Evolutionary conservation across 768 basidiomycete species (phyloP), one percentile per base, ranked within the genome.

Genomic region (Lentinula raphanica): DNA sequence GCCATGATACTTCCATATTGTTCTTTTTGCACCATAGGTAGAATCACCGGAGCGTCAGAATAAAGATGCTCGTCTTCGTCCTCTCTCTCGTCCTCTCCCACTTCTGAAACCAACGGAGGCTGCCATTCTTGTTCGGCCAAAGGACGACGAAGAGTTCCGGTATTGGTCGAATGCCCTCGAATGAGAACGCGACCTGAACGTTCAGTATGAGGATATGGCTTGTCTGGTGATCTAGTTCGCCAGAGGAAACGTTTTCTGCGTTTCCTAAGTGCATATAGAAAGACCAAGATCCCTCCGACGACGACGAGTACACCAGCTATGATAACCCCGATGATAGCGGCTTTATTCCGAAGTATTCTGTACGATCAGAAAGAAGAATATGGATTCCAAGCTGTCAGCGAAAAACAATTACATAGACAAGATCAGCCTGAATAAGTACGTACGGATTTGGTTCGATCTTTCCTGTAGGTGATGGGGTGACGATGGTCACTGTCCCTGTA

Each of bases 331-430:
- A 50, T 25, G 28, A 58, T 49, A 31, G 56, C 46, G 11, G 31
- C 32, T 49, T 58, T 58, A 21, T 49, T 49, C 21, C 46, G 56
- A 13, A 56, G 21, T 5, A 53, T 25, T 53, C 51, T 53, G 29
- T 35, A 13, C 8, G 2, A n/a, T 28, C 4, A 39, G 27, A 17
- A 1, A 38, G n/a, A 17, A 23, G 21, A 11, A 21, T 21, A 12
- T 21, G 3, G 9, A 17, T 13, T 11, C 38, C 5, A 5, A 9
- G 9, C 9, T 9, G 21, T 44, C 19, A 21, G 19, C 19, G n/a
- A 9, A n/a, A n/a, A n/a, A n/a, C n/a, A n/a, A 21, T 21, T 44
- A n/a, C 3, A 53, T 15, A 15, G 12, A 7, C 7, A 19, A n/a
- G 15, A 4, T 11, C 3, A 35, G 28, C 9, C 13, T 19, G 19